Evolutionary conservation across 805 yeast species (phyloP).

Genomic region (Metschnikowia noctiluminum): DNA sequence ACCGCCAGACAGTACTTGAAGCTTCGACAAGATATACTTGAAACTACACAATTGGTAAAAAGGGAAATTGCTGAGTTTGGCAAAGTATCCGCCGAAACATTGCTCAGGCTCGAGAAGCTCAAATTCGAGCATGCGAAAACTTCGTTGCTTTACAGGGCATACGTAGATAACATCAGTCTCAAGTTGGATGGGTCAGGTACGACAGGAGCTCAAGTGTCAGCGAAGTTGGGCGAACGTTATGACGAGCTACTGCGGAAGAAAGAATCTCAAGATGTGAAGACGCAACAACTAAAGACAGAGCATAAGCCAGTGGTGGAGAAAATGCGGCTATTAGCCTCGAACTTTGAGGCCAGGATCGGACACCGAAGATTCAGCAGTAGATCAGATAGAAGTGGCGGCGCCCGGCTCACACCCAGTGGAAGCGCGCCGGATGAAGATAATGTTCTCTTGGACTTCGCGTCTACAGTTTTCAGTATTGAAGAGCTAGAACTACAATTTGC

Average conservation of each 20-base stretch:
- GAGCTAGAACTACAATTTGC: conserved; percentile 21
- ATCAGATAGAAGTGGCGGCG: neutral
- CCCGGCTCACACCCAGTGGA: conserved; percentile 1
- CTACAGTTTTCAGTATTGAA: conserved; percentile 16
- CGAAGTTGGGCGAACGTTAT: conserved; percentile 22
- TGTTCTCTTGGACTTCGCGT: conserved; percentile 2
- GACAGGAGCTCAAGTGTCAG: conserved; percentile 14
- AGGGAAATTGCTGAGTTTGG: conserved; percentile 12
- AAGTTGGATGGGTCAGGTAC: conserved; percentile 17
- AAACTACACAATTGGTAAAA: conserved; percentile 6
- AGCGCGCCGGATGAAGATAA: conserved; percentile 5
- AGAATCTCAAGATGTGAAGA: conserved; percentile 16
- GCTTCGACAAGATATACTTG: conserved; percentile 28
- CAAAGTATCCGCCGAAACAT: conserved; percentile 9
- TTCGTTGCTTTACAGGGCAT: conserved; percentile 24
- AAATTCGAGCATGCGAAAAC: conserved; percentile 29
- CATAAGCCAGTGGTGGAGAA: conserved; percentile 37
- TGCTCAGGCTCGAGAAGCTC: conserved; percentile 20
- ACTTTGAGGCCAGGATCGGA: conserved; percentile 20
- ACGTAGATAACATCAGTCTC: conserved; percentile 22
- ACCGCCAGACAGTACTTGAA: conserved; percentile 30
- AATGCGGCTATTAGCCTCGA: conserved; percentile 25
- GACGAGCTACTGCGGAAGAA: conserved; percentile 19
- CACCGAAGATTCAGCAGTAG: neutral
- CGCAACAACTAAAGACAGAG: conserved; percentile 24